These are phyloP conservation scores for Phoma sp. DNA, from an alignment of 2,329 filamentous ascomycete species.

Conservation along the genomic window DNA sequence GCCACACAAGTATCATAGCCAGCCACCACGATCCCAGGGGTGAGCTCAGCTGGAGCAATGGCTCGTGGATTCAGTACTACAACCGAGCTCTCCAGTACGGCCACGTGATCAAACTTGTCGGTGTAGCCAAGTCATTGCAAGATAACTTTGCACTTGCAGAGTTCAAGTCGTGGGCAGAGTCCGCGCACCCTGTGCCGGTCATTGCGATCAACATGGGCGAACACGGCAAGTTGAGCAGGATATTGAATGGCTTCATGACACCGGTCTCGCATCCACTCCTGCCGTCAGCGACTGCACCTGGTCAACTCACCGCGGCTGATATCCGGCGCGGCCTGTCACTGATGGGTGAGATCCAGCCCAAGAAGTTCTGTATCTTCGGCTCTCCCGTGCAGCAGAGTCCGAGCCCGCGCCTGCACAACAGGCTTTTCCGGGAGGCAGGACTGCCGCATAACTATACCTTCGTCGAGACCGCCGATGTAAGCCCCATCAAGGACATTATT, in stretches of 20 bases:
- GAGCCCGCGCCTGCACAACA: conserved; percentile 89
- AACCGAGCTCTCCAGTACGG: conserved; percentile 89
- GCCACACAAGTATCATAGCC: conserved; percentile 82
- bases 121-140: conserved; percentile 73
- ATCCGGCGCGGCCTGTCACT: conserved; percentile 80
- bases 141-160: conserved; percentile 86
- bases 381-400: conserved; percentile 81
- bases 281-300: conserved; percentile 92
- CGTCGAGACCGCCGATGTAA: conserved; percentile 73
- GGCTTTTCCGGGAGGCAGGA: conserved; percentile 75
- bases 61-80: conserved; percentile 90
- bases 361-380: conserved; percentile 86
- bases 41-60: conserved; percentile 83
- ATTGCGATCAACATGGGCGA: conserved; percentile 97
- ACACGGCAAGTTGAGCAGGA: conserved; percentile 83
- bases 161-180: conserved; percentile 79
- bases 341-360: conserved; percentile 76
- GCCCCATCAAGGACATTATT: conserved; percentile 68
- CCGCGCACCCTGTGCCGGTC: conserved; percentile 77
- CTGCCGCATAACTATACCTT: conserved; percentile 83
- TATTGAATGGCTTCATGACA: conserved; percentile 91
- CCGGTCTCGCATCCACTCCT: conserved; percentile 88
- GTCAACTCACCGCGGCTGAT: conserved; percentile 87
- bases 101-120: conserved; percentile 93
- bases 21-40: conserved; percentile 91